Conservation (phyloP, 2,329 filamentous ascomycete species). For the Aspergillus chevalieri region DNA sequence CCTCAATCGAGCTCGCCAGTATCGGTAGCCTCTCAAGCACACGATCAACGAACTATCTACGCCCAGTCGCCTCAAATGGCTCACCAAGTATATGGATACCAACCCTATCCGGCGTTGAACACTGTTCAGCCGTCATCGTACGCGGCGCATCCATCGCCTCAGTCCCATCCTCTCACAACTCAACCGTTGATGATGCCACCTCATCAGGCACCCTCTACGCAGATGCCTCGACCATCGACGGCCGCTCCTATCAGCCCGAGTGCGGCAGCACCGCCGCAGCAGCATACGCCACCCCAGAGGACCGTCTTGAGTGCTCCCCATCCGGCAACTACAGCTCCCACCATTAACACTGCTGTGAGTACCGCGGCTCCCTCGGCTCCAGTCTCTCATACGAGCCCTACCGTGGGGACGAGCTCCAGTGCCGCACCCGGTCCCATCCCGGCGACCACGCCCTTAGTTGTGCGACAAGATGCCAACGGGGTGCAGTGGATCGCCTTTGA, state of each 20-base stretch:
- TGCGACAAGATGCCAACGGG: conserved; percentile 89
- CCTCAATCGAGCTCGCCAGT: conserved; percentile 92
- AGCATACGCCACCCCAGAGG: conserved; percentile 29
- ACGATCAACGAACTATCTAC: conserved; percentile 85
- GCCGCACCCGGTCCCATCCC: conserved; percentile 94
- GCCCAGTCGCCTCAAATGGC: conserved; percentile 74
- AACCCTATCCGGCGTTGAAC: conserved; percentile 49
- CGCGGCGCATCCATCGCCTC: conserved; percentile 48
- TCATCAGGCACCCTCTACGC: conserved; percentile 32
- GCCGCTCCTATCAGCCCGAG: conserved; percentile 59
- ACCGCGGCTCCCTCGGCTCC: conserved; percentile 23
- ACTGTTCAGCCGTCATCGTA: conserved; percentile 53
- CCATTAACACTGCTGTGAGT: conserved; percentile 47
- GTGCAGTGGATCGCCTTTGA: conserved; percentile 99
- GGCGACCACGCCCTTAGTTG: conserved; percentile 88
- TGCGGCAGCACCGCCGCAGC: conserved; percentile 38
- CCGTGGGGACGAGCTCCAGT: conserved; percentile 67
- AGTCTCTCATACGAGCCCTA: conserved; percentile 30
- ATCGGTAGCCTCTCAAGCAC: conserved; percentile 81
- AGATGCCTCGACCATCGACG: conserved; percentile 39
- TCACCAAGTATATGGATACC: conserved; percentile 76
- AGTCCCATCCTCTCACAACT: conserved; percentile 52
- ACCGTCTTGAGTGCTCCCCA: conserved; percentile 31
- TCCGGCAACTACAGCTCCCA: conserved; percentile 48
- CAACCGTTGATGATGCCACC: conserved; percentile 49